Base-by-base conservation (phyloP, 2,329 filamentous ascomycete genomes). In the Aureobasidium sp. region DNA sequence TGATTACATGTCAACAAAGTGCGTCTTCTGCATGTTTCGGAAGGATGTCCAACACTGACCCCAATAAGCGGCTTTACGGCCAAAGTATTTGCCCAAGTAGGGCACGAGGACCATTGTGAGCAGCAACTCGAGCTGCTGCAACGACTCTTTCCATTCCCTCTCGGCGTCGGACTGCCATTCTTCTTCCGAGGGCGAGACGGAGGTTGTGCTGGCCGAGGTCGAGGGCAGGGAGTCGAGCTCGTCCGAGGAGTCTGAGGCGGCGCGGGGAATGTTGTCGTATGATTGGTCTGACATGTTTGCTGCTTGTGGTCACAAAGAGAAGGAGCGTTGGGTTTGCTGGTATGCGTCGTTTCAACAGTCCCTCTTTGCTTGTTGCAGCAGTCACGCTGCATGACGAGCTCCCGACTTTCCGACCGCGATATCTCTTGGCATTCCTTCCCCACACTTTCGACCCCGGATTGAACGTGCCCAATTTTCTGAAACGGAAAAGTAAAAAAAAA, bases 61-160 rank as follows among this genome's bases (percentile, higher is more conserved):
- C 90, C 91, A 97, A 73, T 96, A 97, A 64, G 93, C 93, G 79
- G 92, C 95, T 76, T 91, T 95, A 74, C 94, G 84, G 49, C 94
- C 94, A 74, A 97, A 85, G 77, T 91, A 97, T 77, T 97, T 99
- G 63, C 94, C 94, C 68, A 91, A 80, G 75, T 96, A 97, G 2
- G 94, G 94, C 56, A 99, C 88, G 68, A 97, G 76, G 53, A 97
- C 89, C 91, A 99, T 96, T 22, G 90, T 96, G 72, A 97, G 77
- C 67, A 99, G 81, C 67, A 97, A 81, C 78, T 99, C 91, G 64
- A 99, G 78, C 77, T 99, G 94, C 75, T 97, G 90, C 66, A 99
- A 78, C 70, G 90, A 96, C 70, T 92, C 90, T 70, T 93, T 88
- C 94, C 94, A 99, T 77, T 99, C 93, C 64, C 84, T 84, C 75